Conservation (phyloP, 2,329 filamentous ascomycete genomes). For the Curvularia lunata region DNA sequence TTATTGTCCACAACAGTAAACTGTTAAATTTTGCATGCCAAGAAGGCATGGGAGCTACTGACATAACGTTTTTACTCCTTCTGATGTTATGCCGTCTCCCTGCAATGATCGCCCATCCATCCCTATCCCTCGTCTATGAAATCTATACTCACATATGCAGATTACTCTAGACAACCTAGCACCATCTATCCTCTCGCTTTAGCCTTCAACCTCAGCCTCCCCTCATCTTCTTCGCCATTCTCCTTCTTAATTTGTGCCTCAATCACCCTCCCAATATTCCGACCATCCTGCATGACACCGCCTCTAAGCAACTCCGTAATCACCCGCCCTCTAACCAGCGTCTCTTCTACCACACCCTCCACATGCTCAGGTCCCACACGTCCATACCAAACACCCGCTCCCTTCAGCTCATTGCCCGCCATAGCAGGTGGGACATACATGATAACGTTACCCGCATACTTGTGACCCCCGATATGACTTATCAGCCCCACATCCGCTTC, state of each 20-base stretch:
- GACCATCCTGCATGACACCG: conserved; percentile 57
- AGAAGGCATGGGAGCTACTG: no score
- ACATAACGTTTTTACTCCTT: no score
- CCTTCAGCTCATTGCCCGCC: conserved; percentile 64
- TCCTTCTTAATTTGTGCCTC: conserved; percentile 41
- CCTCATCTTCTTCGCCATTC: conserved; percentile 33
- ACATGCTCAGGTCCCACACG: conserved; percentile 77
- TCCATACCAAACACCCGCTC: conserved; percentile 82
- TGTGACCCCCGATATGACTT: conserved; percentile 83
- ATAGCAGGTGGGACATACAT: conserved; percentile 71
- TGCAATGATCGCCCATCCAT: background rate
- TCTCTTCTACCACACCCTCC: conserved; percentile 76
- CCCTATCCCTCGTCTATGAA: background rate
- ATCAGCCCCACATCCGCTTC: conserved; percentile 71
- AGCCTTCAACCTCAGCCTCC: conserved; percentile 29
- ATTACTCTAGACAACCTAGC: background rate
- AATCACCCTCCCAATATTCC: conserved; percentile 38
- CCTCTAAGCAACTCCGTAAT: conserved; percentile 76
- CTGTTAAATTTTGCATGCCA: no score
- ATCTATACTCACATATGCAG: background rate
- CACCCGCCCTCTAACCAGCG: conserved; percentile 69
- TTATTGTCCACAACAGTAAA: no score
- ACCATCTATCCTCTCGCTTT: conserved; percentile 14
- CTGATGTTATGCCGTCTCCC: background rate
- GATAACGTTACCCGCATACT: conserved; percentile 85